phyloP scores from a whole-genome alignment of 139 green algal species.

The Haematococcus sp. region DNA sequence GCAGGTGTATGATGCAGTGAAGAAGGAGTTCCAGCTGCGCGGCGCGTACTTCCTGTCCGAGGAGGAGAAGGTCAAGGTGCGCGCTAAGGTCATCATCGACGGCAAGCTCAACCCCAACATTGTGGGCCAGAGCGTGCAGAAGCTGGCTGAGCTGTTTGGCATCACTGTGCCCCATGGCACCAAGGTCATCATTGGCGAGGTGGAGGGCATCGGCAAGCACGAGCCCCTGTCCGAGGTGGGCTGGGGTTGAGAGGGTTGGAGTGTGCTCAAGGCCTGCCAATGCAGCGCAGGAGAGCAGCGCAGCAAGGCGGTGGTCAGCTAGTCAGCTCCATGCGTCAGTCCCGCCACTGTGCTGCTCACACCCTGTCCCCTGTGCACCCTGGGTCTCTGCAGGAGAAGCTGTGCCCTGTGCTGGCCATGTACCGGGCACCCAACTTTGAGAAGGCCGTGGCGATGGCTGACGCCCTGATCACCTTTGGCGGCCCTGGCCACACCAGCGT shows the following conservation, averaged over 20 bases:
- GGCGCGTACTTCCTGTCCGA: constrained; percentile 62
- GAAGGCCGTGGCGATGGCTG: constrained; percentile 37
- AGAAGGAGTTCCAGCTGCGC: constrained; percentile 42
- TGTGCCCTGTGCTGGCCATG: constrained; percentile 63
- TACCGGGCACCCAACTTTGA: constrained; percentile 42
- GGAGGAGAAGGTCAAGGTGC: constrained; percentile 55
- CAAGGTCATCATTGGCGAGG: constrained; percentile 59
- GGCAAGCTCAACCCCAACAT: constrained; percentile 60
- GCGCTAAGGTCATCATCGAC: constrained; percentile 52
- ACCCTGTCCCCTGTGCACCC: too few relatives aligned
- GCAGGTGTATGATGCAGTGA: constrained; percentile 49
- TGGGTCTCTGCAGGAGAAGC: constrained; percentile 54
- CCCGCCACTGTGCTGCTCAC: too few relatives aligned
- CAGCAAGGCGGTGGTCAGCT: too few relatives aligned
- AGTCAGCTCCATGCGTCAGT: too few relatives aligned
- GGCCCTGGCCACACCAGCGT: constrained; percentile 54
- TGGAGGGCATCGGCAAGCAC: constrained; percentile 35
- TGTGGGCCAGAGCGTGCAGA: constrained; percentile 57
- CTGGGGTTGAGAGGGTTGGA: not conserved
- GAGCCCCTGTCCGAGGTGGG: constrained; percentile 52
- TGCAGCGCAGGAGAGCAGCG: too few relatives aligned
- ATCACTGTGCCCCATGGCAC: constrained; percentile 51
- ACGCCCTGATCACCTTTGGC: constrained; percentile 53
- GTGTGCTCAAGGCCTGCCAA: too few relatives aligned
- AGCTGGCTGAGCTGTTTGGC: constrained; percentile 62